phyloP scores from a whole-genome alignment of 257 asterid species.

The Coffea eugenioides region DNA sequence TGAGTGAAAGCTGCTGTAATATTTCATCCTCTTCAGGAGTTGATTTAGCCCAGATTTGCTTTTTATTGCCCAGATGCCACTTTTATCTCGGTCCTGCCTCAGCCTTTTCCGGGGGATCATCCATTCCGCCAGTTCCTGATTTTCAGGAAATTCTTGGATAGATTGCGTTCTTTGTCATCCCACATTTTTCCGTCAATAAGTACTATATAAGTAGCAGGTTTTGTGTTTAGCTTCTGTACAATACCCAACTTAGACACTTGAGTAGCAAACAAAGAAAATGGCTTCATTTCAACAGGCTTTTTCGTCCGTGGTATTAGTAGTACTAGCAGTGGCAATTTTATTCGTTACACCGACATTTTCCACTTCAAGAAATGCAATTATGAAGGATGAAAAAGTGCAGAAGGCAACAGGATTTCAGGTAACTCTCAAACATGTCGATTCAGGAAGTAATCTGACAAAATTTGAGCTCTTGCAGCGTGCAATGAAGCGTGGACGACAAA shows the following conservation, averaged over 20 bases:
- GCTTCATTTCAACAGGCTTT: slow-evolving; percentile 18
- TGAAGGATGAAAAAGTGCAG: background rate
- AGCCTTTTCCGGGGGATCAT: background rate
- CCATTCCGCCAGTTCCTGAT: slow-evolving; percentile 8
- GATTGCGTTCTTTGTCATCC: background rate
- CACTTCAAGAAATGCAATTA: slow-evolving; percentile 38
- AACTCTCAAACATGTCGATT: slow-evolving; percentile 57
- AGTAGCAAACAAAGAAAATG: slow-evolving; percentile 8
- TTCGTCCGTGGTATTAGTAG: slow-evolving; percentile 4
- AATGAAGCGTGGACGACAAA: slow-evolving; percentile 57
- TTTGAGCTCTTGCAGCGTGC: slow-evolving; percentile 60
- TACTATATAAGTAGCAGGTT: background rate
- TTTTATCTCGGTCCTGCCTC: background rate
- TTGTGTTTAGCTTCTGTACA: background rate
- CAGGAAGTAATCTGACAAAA: slow-evolving; percentile 55
- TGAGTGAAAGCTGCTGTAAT: background rate
- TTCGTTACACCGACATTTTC: slow-evolving; percentile 34
- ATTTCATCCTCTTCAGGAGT: slow-evolving; percentile 13
- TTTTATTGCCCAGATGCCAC: slow-evolving; percentile 1
- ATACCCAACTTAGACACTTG: background rate
- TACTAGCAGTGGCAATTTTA: slow-evolving; percentile 17
- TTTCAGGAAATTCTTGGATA: background rate
- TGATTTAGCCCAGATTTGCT: slow-evolving; percentile 1
- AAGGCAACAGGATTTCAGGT: slow-evolving; percentile 47
- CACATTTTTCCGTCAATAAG: background rate